Percentiles rank a stretch among this genome's conserved stretches.
Evolutionary conservation across 2,329 filamentous ascomycete genomes (phyloP).

Genomic region (Tolypocladium tropicale): DNA sequence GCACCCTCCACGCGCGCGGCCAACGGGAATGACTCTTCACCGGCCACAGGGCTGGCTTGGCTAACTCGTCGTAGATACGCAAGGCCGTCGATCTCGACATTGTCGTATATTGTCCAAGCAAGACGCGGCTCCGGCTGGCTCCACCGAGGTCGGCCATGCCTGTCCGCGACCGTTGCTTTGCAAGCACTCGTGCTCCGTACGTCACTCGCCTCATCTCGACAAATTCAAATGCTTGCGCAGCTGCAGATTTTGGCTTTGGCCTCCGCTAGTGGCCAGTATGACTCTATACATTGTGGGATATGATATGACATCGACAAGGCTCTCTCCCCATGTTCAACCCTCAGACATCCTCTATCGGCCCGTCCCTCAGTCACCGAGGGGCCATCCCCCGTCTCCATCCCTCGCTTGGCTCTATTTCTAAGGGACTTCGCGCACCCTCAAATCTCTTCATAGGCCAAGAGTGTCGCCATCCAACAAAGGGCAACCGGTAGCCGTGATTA

Average conservation of each 20-base stretch:
- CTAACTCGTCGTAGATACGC: not conserved
- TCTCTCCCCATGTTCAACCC: not conserved
- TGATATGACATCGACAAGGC: not conserved
- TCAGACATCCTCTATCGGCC: not conserved
- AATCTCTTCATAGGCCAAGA: not conserved
- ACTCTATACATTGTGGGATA: constrained; percentile 6
- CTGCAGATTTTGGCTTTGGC: not conserved
- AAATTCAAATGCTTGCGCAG: not conserved
- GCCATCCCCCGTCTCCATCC: not conserved
- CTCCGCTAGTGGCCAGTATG: not conserved
- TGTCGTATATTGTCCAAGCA: not conserved
- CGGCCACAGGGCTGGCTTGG: not conserved
- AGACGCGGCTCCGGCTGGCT: not conserved
- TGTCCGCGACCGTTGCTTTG: no score
- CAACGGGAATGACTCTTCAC: not conserved
- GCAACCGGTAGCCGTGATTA: not conserved
- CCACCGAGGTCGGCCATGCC: not conserved
- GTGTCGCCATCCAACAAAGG: not conserved
- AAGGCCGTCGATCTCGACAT: not conserved
- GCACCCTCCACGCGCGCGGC: not conserved
- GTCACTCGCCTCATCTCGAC: not conserved
- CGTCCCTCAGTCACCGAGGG: not conserved
- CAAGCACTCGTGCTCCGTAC: no score
- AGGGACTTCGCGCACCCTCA: not conserved
- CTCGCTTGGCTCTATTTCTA: not conserved